phyloP scores from a whole-genome alignment of 441 rosid genomes.

The Syzygium malaccense region DNA sequence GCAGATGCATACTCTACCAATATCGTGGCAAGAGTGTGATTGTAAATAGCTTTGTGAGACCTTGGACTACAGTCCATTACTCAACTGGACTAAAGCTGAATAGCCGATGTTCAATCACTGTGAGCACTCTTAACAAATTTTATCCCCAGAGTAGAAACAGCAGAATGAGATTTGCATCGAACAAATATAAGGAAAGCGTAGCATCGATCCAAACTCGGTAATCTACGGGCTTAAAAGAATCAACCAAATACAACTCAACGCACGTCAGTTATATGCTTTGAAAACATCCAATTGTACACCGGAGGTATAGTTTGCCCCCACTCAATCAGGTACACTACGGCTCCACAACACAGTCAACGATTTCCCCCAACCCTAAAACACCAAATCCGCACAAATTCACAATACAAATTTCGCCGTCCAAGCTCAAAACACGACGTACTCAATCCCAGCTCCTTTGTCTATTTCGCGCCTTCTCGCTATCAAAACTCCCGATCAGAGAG shows the following conservation, averaged over 20 bases:
- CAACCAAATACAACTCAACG: neutral
- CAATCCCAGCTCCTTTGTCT: neutral
- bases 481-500: neutral
- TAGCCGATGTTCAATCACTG: neutral
- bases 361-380: neutral
- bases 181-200: neutral
- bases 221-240: neutral
- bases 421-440: neutral
- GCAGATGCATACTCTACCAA: neutral
- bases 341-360: too few species aligned
- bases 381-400: neutral
- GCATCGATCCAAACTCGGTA: neutral
- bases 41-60: neutral
- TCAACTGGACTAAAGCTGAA: neutral
- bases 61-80: neutral
- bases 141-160: neutral
- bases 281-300: neutral
- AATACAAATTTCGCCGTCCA: too few species aligned
- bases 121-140: neutral
- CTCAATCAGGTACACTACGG: neutral
- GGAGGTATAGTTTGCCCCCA: neutral
- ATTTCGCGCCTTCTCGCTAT: neutral
- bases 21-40: conserved; percentile 9
- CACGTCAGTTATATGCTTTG: neutral
- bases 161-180: neutral